Evolutionary conservation across 352 stramenopile genomes (phyloP), one percentile per base, ranked within the genome.

Genomic region (Halophytophthora batemanensis): DNA sequence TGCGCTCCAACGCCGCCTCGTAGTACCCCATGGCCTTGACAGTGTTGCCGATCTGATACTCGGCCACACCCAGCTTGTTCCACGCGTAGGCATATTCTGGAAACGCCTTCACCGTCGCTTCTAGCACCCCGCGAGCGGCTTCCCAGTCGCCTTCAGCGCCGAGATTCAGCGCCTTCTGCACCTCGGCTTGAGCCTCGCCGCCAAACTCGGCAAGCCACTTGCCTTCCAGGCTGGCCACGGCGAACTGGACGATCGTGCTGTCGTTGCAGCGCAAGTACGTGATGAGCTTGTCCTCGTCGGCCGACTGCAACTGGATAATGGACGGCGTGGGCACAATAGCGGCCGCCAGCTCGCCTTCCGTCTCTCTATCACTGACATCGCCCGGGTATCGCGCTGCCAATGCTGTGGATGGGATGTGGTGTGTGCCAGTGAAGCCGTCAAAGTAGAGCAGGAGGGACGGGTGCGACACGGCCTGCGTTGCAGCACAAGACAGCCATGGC

Each of bases 401-500:
- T 36, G 80, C 58, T 21, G 53, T 39, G n/a, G 76, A 94, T 11
- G 76, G 69, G n/a, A 82, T 44, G 44, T 94, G 74, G 10, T 73
- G 70, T 1, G 71, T 77, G 43, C 71, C 49, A 23, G 69, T 61
- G 46, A 89, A 94, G 2, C 77, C 69, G 50, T 94, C 83, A 51
- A 94, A 94, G 51, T 86, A 86, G 19, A 92, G 57, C 13, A 93
- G 64, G 1, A 90, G 50, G 2, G 65, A 81, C 12, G 77, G 75
- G 39, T 91, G 81, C 39, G 70, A 53, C 23, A 91, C 61, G 14
- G 77, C 55, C 80, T 90, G 31, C 3, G 62, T 19, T 18, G 6
- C 37, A 40, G 13, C 28, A 22, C 17, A 36, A 12, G 11, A 46
- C 41, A 42, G 22, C 39, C 18, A 48, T 51, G 22, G 36, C 18